Evolutionary conservation across 352 stramenopile species (phyloP).

Genomic region (Pythium rishiriense): DNA sequence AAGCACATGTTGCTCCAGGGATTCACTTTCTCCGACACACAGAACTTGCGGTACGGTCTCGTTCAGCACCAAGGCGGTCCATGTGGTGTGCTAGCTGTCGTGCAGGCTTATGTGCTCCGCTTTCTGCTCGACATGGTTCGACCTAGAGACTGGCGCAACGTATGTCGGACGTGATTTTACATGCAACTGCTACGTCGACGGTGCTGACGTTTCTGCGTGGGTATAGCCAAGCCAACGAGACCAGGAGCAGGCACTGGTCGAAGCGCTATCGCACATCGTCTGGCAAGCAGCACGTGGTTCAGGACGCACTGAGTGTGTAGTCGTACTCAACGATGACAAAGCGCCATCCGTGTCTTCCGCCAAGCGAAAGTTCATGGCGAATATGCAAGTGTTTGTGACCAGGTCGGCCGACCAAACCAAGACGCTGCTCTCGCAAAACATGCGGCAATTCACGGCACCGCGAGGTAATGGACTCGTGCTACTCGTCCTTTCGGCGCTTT

Average conservation of each 20-base stretch:
- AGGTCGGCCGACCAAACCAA: slow-evolving; percentile 35
- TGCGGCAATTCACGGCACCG: slow-evolving; percentile 51
- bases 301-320: slow-evolving; percentile 26
- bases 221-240: slow-evolving; percentile 39
- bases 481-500: slow-evolving; percentile 64
- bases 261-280: slow-evolving; percentile 63
- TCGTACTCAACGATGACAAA: slow-evolving; percentile 39
- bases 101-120: slow-evolving; percentile 91
- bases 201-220: background rate
- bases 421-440: slow-evolving; percentile 33
- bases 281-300: slow-evolving; percentile 48
- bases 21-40: slow-evolving; percentile 60
- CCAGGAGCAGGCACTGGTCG: slow-evolving; percentile 44
- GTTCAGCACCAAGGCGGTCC: slow-evolving; percentile 93
- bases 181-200: too few relatives aligned
- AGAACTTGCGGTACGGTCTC: slow-evolving; percentile 84
- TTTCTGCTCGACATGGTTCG: slow-evolving; percentile 52
- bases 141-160: slow-evolving; percentile 61
- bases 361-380: slow-evolving; percentile 53
- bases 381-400: slow-evolving; percentile 34
- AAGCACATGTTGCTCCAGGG: slow-evolving; percentile 50
- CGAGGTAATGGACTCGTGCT: slow-evolving; percentile 72
- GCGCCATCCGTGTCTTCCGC: background rate
- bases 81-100: slow-evolving; percentile 93
- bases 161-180: slow-evolving; percentile 30